Evolutionary conservation across 2,329 filamentous ascomycete genomes (phyloP), one percentile per base, ranked within the genome.

Genomic region (Ploettnerulaceae sp.): DNA sequence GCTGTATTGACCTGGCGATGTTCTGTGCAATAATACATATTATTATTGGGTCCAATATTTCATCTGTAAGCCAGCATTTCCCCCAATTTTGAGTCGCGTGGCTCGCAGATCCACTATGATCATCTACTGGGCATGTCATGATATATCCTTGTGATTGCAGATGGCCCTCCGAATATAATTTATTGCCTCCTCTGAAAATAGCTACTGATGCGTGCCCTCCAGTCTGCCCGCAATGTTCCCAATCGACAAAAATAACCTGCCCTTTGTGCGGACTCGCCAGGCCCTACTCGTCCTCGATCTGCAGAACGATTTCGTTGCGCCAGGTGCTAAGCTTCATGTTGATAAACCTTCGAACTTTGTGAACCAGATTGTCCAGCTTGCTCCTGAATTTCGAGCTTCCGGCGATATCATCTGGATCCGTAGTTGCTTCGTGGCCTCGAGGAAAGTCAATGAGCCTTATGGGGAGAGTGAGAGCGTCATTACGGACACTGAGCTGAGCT

Each of bases 401-500:
- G 84, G 84, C 17, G 76, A 82, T 60, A 77, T 97, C 22, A 81
- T 97, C 59, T 97, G 90, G 90, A 78, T 95, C 22, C 82, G 82
- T 47, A 89, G 85, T 32, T 74, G 84, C 54, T 93, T 86, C 60
- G 78, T 82, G 43, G 69, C 72, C n/a, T 73, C 75, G 24, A 76
- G 83, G 24, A 69, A 77, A 3, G 67, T 74, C 20, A 73, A 79
- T 36, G 75, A 72, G 74, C 48, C 66, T 6, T 35, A 45, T 6
- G 46, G 47, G 14, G 56, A 61, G 34, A 56, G 57, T 48, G 62
- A 65, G 35, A 60, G 38, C 39, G 57, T 65, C 31, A 58, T 65
- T 45, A 63, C 60, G 14, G 57, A 63, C 26, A 48, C 50, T 12
- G 57, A 65, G 39, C 33, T 62, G 22, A 22, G 25, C 12, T 36